Base-by-base conservation (phyloP, 257 asterid genomes). In the Capsicum rhomboideum region DNA sequence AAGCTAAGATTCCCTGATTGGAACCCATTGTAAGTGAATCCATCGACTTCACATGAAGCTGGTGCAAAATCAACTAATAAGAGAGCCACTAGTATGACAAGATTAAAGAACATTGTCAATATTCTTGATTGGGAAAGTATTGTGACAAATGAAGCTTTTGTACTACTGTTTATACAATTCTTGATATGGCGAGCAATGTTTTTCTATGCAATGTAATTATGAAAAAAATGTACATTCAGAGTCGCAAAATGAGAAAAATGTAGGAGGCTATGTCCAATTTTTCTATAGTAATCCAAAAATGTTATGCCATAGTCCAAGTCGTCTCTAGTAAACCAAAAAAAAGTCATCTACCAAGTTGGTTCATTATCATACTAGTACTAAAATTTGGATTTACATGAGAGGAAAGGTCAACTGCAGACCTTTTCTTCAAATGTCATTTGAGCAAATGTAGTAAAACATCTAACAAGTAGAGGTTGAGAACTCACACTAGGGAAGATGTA, bases 1-100 rank as follows among this genome's bases (percentile, higher is more conserved):
- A 94, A 89, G 80, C 77, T 89, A n/a, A 94, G 28, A 58, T 86
- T 86, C 1, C 86, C 77, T 10, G 90, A 78, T 29, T 53, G 83
- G 86, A 92, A 92, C 13, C 95, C 97, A 79, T 89, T 90, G 90
- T 80, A 91, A 72, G 79, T 82, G 85, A 93, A 90, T 26, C 69
- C 85, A 23, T 78, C 34, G 86, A 71, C 82, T 42, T 83, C 29
- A 6, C 88, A 82, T 26, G 72, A 49, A 75, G 6, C 14, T 75
- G 61, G 61, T 72, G 83, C 67, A 20, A 55, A 10, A 31, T 78
- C 53, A 58, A 87, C 23, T 1, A 83, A 46, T 29, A 78, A 50
- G 31, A 77, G 58, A 28, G 71, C 4, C 21, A 84, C 42, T 21
- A 89, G 59, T 21, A 72, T 21, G 40, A 52, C 40, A 42, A 84